Conservation (phyloP, 257 asterid species). For the Coffea eugenioides region DNA sequence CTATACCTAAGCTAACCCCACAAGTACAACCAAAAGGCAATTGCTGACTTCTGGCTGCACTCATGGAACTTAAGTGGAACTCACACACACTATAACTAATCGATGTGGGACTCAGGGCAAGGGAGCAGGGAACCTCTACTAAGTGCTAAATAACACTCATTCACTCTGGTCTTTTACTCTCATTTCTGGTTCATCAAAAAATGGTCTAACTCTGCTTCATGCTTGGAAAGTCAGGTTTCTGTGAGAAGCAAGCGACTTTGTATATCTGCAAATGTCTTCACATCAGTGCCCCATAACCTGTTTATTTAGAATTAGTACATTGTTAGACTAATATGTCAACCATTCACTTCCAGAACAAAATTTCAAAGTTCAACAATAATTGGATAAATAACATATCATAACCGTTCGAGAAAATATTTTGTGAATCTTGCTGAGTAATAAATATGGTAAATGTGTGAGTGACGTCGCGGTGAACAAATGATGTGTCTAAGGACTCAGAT, state of each 20-base stretch:
- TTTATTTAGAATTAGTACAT: slow-evolving; percentile 14
- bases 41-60: no score
- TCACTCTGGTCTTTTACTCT: no score
- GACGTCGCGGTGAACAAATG: background rate
- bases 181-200: no score
- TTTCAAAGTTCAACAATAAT: background rate
- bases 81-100: no score
- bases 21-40: no score
- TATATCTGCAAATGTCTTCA: slow-evolving; percentile 69
- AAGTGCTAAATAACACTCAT: no score
- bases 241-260: slow-evolving; percentile 42
- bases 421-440: background rate
- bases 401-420: background rate
- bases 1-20: no score
- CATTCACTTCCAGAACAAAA: background rate
- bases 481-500: background rate
- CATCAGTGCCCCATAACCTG: slow-evolving; percentile 95
- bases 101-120: no score
- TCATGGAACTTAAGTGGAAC: no score
- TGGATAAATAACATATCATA: background rate
- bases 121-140: no score
- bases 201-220: background rate
- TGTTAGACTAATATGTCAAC: background rate
- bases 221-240: slow-evolving; percentile 18
- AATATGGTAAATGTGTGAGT: background rate